Conservation (phyloP, 345 rosid species). For the Streptanthus diversifolius region DNA sequence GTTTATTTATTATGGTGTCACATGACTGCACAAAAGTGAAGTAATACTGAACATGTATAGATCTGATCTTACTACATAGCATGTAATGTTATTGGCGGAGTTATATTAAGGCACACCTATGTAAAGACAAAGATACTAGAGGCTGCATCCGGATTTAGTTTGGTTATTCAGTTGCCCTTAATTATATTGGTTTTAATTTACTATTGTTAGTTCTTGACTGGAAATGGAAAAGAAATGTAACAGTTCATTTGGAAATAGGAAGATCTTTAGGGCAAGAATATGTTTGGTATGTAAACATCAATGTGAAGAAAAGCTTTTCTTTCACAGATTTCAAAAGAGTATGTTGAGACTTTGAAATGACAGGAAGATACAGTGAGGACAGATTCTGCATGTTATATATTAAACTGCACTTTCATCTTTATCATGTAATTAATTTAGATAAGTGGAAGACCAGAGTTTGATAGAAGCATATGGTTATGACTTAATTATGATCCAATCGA, state of each 20-base stretch:
- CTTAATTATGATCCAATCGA: background rate
- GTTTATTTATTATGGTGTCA: background rate
- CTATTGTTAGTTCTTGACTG: background rate
- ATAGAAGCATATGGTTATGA: background rate
- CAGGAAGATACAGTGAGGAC: background rate
- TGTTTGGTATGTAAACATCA: background rate
- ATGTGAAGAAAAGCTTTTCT: background rate
- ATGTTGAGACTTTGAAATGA: background rate
- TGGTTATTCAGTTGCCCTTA: background rate
- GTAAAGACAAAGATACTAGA: background rate
- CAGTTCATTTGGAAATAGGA: too few species aligned
- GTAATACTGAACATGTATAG: background rate
- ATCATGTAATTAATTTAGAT: background rate
- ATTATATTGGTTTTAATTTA: background rate
- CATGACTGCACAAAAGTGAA: constrained; percentile 3
- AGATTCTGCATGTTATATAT: background rate
- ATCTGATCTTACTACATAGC: constrained; percentile 9
- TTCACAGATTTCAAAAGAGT: background rate
- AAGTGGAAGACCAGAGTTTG: background rate
- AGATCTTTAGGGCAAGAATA: too few species aligned
- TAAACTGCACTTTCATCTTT: background rate
- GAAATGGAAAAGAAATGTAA: too few species aligned
- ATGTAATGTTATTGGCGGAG: background rate
- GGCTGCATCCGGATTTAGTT: background rate
- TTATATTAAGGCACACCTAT: background rate